phyloP scores from a whole-genome alignment of 768 basidiomycete species.

The Lentinula sp. region DNA sequence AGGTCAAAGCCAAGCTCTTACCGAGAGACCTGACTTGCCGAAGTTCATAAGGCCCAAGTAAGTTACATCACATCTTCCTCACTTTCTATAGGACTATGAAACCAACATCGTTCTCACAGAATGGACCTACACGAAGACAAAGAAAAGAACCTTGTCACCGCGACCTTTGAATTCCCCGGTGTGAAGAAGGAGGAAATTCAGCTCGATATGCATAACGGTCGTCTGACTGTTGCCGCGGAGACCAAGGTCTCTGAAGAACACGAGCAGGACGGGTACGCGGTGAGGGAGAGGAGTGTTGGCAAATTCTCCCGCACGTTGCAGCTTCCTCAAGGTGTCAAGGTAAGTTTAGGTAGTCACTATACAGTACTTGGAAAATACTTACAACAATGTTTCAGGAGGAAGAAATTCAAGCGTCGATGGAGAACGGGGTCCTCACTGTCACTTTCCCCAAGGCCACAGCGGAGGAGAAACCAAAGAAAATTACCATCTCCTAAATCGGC shows the following conservation, averaged over 20 bases:
- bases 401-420: constrained; percentile 39
- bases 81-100: not conserved
- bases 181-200: constrained; percentile 46
- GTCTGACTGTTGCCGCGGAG: constrained; percentile 50
- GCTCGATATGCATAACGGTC: constrained; percentile 47
- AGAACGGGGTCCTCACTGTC: constrained; percentile 43
- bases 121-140: constrained; percentile 53
- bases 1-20: constrained; percentile 6
- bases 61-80: not conserved
- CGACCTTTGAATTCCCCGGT: constrained; percentile 57
- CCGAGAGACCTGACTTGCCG: constrained; percentile 7
- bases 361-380: constrained; percentile 9
- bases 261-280: constrained; percentile 33
- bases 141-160: constrained; percentile 46
- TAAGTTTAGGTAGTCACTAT: constrained; percentile 18
- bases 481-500: constrained; percentile 25
- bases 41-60: constrained; percentile 26
- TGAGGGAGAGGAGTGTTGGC: constrained; percentile 49
- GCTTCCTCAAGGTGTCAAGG: constrained; percentile 51
- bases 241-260: constrained; percentile 26
- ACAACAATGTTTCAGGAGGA: constrained; percentile 17
- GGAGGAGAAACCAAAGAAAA: constrained; percentile 26
- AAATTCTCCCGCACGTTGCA: constrained; percentile 40
- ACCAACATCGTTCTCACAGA: constrained; percentile 19
- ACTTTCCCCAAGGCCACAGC: constrained; percentile 46